Evolutionary conservation across 176 grass and related monocot genomes (phyloP).

Genomic region (Rhynchospora breviuscula): DNA sequence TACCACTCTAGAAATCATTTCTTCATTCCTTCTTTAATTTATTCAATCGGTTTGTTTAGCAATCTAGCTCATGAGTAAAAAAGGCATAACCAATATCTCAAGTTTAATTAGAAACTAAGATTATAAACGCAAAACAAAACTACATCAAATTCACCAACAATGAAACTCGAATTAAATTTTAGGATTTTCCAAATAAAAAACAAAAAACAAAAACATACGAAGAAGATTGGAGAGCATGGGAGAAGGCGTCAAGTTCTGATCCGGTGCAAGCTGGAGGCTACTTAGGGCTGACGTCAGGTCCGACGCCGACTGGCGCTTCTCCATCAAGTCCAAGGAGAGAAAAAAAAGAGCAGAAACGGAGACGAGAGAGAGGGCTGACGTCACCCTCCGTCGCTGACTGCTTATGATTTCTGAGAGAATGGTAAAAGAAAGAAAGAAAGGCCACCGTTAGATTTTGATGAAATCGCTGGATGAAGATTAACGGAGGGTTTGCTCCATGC

Average conservation of each 20-base stretch:
- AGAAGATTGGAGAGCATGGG: slow-evolving; percentile 1
- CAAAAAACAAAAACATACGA: slow-evolving; percentile 27
- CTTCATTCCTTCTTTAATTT: not conserved
- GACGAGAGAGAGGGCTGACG: not conserved
- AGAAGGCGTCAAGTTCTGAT: slow-evolving; percentile 5
- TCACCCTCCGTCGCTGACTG: too few species aligned
- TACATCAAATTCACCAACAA: not conserved
- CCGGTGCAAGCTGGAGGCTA: slow-evolving; percentile 38
- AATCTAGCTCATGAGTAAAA: not conserved
- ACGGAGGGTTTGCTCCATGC: too few species aligned
- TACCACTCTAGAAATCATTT: not conserved
- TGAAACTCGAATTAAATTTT: not conserved
- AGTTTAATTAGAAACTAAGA: not conserved
- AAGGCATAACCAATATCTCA: not conserved
- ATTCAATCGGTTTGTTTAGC: not conserved
- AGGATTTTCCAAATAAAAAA: not conserved
- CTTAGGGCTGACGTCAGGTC: slow-evolving; percentile 44
- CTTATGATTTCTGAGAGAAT: not conserved
- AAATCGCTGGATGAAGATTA: too few species aligned
- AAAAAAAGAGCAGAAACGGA: not conserved
- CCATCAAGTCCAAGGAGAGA: slow-evolving; percentile 42
- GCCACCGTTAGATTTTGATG: too few species aligned
- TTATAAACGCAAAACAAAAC: not conserved
- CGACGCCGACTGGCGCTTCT: slow-evolving; percentile 44
- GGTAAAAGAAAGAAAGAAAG: too few species aligned